Percentiles rank a stretch among this genome's conserved stretches.
phyloP scores from a whole-genome alignment of 1,139 yeast species.

The Debaryomycetaceae sp. region DNA sequence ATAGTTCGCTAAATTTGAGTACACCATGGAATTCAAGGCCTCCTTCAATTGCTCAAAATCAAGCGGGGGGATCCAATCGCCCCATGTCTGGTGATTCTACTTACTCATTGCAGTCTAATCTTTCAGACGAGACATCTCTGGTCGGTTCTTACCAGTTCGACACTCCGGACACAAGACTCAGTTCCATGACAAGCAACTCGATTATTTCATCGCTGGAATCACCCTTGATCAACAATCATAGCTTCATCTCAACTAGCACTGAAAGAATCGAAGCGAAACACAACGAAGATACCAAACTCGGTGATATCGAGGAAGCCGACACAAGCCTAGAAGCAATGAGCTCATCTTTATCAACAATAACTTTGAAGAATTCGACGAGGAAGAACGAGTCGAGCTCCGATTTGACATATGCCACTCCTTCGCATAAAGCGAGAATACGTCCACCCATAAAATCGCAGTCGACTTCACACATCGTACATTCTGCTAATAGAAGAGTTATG shows the following conservation, averaged over 20 bases:
- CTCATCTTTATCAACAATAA: constrained; percentile 23
- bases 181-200: constrained; percentile 36
- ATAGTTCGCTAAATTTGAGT: constrained; percentile 9
- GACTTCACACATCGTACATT: constrained; percentile 3
- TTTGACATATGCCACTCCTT: constrained; percentile 4
- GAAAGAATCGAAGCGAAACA: constrained; percentile 1
- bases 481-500: constrained; percentile 1
- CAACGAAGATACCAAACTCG: constrained; percentile 6
- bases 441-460: constrained; percentile 8
- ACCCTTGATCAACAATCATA: constrained; percentile 14
- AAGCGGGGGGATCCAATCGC: constrained; percentile 9
- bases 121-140: constrained; percentile 36
- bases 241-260: constrained; percentile 1
- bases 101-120: constrained; percentile 30
- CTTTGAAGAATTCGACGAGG: constrained; percentile 10
- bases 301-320: constrained; percentile 10
- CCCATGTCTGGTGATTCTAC: constrained; percentile 39
- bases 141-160: constrained; percentile 37
- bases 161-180: constrained; percentile 32
- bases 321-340: constrained; percentile 9
- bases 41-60: constrained; percentile 9
- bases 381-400: constrained; percentile 2
- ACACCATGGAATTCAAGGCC: constrained; percentile 6
- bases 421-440: neutral
- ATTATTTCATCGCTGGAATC: constrained; percentile 24